These are phyloP conservation scores for Neofusicoccum cordaticola DNA, from an alignment of 2,329 filamentous ascomycete species.

Conservation along the genomic window DNA sequence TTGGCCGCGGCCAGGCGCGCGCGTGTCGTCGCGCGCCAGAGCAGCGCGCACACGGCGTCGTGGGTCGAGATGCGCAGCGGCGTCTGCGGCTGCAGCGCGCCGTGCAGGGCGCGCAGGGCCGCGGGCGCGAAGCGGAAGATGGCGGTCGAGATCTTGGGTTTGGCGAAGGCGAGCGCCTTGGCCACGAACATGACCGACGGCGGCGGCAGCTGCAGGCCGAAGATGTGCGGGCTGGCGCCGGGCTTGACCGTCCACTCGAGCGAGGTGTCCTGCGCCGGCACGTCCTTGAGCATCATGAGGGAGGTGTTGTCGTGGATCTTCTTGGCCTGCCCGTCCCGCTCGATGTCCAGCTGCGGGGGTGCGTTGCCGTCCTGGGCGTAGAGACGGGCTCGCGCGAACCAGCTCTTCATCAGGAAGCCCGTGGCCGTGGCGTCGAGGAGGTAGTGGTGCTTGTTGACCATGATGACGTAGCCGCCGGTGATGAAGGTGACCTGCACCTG, in stretches of 20 bases:
- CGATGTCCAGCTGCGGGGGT: not conserved
- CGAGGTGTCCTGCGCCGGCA: not conserved
- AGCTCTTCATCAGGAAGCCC: not conserved
- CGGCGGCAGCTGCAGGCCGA: not conserved
- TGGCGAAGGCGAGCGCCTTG: not conserved
- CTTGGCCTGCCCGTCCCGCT: not conserved
- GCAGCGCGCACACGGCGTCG: not conserved
- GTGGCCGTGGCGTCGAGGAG: not conserved
- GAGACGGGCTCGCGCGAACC: not conserved
- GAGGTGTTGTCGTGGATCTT: not conserved
- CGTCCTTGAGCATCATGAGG: not conserved
- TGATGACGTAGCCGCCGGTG: not conserved
- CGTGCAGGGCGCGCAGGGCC: not conserved
- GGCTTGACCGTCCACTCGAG: not conserved
- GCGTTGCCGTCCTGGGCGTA: not conserved
- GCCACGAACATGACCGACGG: not conserved
- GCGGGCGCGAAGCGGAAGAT: not conserved
- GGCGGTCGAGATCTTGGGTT: not conserved
- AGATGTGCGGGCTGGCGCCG: not conserved
- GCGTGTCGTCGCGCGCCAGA: not conserved
- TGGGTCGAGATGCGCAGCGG: not conserved
- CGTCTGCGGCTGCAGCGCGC: not conserved
- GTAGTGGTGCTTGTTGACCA: slow-evolving; percentile 3
- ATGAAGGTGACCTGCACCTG: not conserved
- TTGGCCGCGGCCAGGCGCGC: not conserved